phyloP scores from a whole-genome alignment of 23 red algal species.

The Cyanidium caldarium region DNA sequence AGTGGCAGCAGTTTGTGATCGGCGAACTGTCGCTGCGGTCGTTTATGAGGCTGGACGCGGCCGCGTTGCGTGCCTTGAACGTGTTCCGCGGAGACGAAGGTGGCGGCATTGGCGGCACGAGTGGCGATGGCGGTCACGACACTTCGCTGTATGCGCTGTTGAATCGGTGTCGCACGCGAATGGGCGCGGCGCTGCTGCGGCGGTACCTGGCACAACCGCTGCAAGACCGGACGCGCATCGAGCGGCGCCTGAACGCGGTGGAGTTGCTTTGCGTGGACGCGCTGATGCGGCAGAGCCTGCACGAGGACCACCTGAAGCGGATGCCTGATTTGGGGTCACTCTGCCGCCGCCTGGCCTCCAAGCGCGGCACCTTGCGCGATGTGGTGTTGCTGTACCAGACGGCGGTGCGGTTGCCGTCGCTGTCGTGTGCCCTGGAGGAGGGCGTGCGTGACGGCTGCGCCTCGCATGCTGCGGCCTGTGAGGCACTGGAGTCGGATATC shows the following conservation, averaged over 20 bases:
- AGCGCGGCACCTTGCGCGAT: slow-evolving; percentile 40
- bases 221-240: slow-evolving; percentile 33
- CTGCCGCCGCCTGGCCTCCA: slow-evolving; percentile 3
- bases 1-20: not conserved
- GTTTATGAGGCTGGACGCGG: slow-evolving; percentile 44
- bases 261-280: slow-evolving; percentile 31
- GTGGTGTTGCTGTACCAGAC: slow-evolving; percentile 81
- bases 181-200: slow-evolving; percentile 63
- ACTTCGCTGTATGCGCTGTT: slow-evolving; percentile 58
- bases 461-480: slow-evolving; percentile 9
- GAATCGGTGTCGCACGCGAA: slow-evolving; percentile 43
- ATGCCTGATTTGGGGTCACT: slow-evolving; percentile 48
- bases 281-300: slow-evolving; percentile 15
- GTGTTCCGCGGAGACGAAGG: slow-evolving; percentile 24
- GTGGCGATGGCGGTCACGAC: slow-evolving; percentile 22
- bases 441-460: not conserved
- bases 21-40: not conserved
- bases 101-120: slow-evolving; percentile 4
- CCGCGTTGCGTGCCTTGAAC: slow-evolving; percentile 53
- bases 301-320: slow-evolving; percentile 44
- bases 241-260: slow-evolving; percentile 42
- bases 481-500: not conserved
- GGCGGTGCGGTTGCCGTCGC: slow-evolving; percentile 55
- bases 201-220: slow-evolving; percentile 51
- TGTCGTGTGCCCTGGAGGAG: slow-evolving; percentile 23